phyloP scores from a whole-genome alignment of 495 filamentous ascomycete species.

The Penicillium manginii region DNA sequence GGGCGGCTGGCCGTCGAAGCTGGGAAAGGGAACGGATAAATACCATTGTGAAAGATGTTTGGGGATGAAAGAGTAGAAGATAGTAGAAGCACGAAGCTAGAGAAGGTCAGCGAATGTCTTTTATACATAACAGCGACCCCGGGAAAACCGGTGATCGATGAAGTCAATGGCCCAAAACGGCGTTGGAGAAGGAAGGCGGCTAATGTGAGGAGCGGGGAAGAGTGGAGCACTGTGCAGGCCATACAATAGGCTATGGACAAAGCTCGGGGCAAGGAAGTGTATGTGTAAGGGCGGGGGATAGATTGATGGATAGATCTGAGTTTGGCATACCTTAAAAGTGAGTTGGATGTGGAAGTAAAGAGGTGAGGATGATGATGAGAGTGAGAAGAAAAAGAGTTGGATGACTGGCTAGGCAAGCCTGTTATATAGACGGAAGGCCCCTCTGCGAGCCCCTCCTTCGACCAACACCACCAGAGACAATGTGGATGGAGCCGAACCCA shows the following conservation, averaged over 20 bases:
- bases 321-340: conserved; percentile 9
- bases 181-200: conserved; percentile 25
- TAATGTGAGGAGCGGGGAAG: conserved; percentile 10
- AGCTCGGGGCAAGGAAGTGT: not conserved
- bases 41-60: conserved; percentile 64
- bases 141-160: conserved; percentile 16
- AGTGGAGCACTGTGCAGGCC: conserved; percentile 23
- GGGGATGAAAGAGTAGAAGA: conserved; percentile 12
- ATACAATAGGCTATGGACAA: conserved; percentile 2
- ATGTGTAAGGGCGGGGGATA: not conserved
- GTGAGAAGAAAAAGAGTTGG: not conserved
- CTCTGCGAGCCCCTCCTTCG: conserved; percentile 8
- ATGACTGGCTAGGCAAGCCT: conserved; percentile 3
- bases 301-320: conserved; percentile 7
- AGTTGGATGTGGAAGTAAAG: conserved; percentile 1
- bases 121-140: conserved; percentile 6
- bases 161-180: conserved; percentile 22
- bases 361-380: conserved; percentile 11
- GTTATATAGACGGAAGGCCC: conserved; percentile 14
- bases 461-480: not conserved
- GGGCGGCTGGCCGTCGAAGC: conserved; percentile 61
- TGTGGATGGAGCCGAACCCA: conserved; percentile 22
- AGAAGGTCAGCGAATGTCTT: conserved; percentile 21
- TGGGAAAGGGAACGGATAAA: conserved; percentile 63
- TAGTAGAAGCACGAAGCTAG: conserved; percentile 15